These are phyloP conservation scores for Craterostigma plantagineum DNA, from an alignment of 257 asterid species.

Conservation along the genomic window DNA sequence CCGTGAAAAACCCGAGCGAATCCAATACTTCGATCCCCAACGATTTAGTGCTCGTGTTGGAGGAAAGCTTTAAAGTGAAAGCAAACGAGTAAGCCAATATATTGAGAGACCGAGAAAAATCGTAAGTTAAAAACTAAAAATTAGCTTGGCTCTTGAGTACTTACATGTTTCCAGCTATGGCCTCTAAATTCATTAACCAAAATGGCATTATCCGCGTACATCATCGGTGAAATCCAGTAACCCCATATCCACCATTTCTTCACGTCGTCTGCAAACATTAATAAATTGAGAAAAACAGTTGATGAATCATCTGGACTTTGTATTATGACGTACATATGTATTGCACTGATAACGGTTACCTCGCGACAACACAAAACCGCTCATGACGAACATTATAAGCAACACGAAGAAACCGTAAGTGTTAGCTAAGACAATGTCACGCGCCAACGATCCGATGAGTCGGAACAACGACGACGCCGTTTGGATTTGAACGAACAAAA, in stretches of 20 bases:
- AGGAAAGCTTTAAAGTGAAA: too few relatives aligned
- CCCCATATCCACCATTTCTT: conserved; percentile 73
- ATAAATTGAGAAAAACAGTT: neutral
- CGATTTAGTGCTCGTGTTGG: too few relatives aligned
- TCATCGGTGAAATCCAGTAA: conserved; percentile 56
- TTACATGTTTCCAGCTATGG: conserved; percentile 44
- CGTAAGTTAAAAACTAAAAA: too few relatives aligned
- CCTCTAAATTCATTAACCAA: conserved; percentile 44
- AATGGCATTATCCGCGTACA: conserved; percentile 54
- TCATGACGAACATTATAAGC: conserved; percentile 36
- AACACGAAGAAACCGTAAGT: conserved; percentile 42
- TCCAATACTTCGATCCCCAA: conserved; percentile 24
- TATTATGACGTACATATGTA: too few relatives aligned
- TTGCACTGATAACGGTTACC: conserved; percentile 20
- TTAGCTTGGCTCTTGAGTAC: too few relatives aligned
- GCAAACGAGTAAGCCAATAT: too few relatives aligned
- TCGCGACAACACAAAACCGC: conserved; percentile 52
- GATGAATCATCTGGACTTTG: neutral
- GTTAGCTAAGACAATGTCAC: conserved; percentile 44
- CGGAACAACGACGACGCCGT: conserved; percentile 38
- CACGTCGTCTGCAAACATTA: conserved; percentile 29
- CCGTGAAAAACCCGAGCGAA: conserved; percentile 32
- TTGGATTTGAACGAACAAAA: conserved; percentile 24
- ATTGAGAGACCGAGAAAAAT: too few relatives aligned
- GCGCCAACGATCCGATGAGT: conserved; percentile 41